Evolutionary conservation across 805 yeast genomes (phyloP).

Genomic region (Wickerhamiella lipophila): DNA sequence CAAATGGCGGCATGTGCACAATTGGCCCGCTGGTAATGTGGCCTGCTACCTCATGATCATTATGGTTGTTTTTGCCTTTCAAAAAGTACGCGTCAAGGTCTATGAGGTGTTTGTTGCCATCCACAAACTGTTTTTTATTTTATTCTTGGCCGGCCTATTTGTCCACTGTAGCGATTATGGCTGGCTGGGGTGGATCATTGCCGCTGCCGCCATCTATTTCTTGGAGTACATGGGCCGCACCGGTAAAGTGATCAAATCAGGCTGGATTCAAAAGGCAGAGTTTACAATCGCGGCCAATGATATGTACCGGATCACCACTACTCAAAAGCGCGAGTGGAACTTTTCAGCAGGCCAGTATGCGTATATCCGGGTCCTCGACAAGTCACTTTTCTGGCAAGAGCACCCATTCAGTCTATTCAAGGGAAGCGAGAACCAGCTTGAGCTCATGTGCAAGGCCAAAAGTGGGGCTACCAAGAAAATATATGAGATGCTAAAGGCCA

Average conservation of each 20-base stretch:
- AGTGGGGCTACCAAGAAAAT: slow-evolving; percentile 40
- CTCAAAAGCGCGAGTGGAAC: slow-evolving; percentile 35
- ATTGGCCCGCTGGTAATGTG: slow-evolving; percentile 33
- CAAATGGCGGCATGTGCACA: slow-evolving; percentile 25
- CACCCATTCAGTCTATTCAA: slow-evolving; percentile 51
- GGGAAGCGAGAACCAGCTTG: slow-evolving; percentile 29
- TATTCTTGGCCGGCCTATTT: slow-evolving; percentile 27
- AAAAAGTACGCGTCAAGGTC: slow-evolving; percentile 36
- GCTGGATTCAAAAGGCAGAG: slow-evolving; percentile 30
- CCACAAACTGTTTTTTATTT: slow-evolving; percentile 30
- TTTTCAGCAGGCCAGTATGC: slow-evolving; percentile 47
- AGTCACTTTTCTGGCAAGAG: slow-evolving; percentile 50
- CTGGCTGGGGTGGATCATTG: slow-evolving; percentile 42
- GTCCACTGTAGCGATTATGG: slow-evolving; percentile 52
- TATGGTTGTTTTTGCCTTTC: slow-evolving; percentile 38
- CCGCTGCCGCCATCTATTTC: slow-evolving; percentile 52
- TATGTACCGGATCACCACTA: slow-evolving; percentile 28
- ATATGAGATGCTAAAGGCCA: slow-evolving; percentile 26
- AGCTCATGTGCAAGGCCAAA: slow-evolving; percentile 40
- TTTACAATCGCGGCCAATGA: slow-evolving; percentile 25
- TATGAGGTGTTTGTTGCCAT: slow-evolving; percentile 48
- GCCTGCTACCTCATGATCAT: slow-evolving; percentile 33
- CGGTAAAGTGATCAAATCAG: slow-evolving; percentile 43
- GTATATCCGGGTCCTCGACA: slow-evolving; percentile 42
- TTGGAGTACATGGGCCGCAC: slow-evolving; percentile 50